Conservation (phyloP, 768 basidiomycete species). For the Leucosporidium yakuticum region DNA sequence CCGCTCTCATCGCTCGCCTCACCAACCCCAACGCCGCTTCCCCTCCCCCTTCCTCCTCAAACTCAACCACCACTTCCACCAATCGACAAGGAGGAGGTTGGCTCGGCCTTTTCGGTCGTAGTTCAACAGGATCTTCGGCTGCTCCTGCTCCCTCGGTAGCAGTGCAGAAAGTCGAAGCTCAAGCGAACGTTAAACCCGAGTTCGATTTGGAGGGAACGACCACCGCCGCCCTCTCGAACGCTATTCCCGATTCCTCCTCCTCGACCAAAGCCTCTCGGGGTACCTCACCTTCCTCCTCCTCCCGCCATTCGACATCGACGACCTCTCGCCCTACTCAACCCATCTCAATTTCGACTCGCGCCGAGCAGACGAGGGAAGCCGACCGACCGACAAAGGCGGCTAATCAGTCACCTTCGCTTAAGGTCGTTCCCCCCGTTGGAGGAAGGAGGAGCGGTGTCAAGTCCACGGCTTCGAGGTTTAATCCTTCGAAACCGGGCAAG, state of each 20-base stretch:
- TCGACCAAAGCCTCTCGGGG: background rate
- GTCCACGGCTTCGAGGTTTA: conserved; percentile 12
- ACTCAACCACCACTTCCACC: background rate
- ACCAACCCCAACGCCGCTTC: background rate
- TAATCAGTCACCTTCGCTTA: background rate
- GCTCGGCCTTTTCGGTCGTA: conserved; percentile 1
- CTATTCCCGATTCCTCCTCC: background rate
- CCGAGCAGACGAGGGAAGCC: background rate
- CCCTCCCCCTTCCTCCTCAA: background rate
- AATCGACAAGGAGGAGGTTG: background rate
- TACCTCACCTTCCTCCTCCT: background rate
- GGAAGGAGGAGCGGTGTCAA: background rate
- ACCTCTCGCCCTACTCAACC: conserved; percentile 11
- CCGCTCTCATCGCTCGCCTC: conserved; percentile 23
- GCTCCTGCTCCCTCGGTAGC: conserved; percentile 5
- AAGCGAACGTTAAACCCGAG: conserved; percentile 16
- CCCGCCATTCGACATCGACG: background rate
- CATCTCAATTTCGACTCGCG: conserved; percentile 20
- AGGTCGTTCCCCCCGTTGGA: background rate
- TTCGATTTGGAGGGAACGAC: conserved; percentile 9
- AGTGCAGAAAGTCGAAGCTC: conserved; percentile 23
- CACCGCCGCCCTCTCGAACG: background rate
- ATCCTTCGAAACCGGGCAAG: conserved; percentile 33
- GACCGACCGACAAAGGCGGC: background rate
- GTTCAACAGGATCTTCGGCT: background rate